Conservation (phyloP, 805 yeast genomes). For the Saccharomycopsis capsularis region DNA sequence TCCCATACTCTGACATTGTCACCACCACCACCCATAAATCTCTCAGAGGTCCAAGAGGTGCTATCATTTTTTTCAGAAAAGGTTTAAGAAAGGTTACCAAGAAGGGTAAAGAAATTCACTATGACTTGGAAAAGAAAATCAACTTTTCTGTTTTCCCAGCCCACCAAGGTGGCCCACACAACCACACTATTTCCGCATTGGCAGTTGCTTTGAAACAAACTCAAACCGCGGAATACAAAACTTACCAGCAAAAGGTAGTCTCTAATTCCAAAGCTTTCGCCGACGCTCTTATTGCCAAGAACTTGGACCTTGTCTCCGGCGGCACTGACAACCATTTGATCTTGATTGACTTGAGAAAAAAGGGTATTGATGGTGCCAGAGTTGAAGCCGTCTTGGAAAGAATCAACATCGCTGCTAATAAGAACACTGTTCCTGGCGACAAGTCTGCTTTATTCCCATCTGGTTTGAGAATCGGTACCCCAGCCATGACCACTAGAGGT, state of each 20-base stretch:
- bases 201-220: conserved; percentile 97
- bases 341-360: conserved; percentile 78
- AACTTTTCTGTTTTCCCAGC: conserved; percentile 99
- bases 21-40: conserved; percentile 99
- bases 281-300: conserved; percentile 50
- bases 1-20: conserved; percentile 94
- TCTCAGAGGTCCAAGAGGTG: conserved; percentile 99
- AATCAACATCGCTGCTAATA: conserved; percentile 91
- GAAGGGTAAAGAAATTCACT: conserved; percentile 86
- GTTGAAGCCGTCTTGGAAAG: conserved; percentile 92
- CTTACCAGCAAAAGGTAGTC: conserved; percentile 82
- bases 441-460: conserved; percentile 94
- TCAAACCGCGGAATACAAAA: conserved; percentile 79
- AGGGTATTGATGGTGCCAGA: conserved; percentile 94
- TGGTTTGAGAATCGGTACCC: conserved; percentile 96
- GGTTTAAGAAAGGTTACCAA: conserved; percentile 82
- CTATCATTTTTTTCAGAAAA: conserved; percentile 97
- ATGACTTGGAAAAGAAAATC: conserved; percentile 90
- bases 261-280: conserved; percentile 85
- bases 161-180: conserved; percentile 99
- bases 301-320: conserved; percentile 73
- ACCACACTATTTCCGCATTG: conserved; percentile 96
- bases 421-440: conserved; percentile 97
- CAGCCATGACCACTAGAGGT: conserved; percentile 98
- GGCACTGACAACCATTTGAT: conserved; percentile 99